phyloP scores from a whole-genome alignment of 1,284 basidiomycete genomes.

The Albatrellus sp. region DNA sequence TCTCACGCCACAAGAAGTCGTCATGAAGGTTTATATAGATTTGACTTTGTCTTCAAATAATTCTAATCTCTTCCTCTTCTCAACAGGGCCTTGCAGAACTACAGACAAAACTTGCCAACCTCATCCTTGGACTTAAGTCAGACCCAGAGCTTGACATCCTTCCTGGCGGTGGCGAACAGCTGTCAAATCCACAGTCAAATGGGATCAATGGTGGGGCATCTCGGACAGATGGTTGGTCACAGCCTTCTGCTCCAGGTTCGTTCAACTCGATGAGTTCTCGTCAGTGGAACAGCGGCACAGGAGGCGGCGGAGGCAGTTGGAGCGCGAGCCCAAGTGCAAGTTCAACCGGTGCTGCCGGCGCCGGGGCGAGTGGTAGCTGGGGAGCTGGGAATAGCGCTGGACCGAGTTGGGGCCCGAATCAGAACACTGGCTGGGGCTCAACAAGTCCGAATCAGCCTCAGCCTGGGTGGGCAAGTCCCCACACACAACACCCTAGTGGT shows the following conservation, averaged over 20 bases:
- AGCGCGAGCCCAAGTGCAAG: constrained; percentile 15
- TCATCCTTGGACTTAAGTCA: constrained; percentile 63
- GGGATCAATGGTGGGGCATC: constrained; percentile 8
- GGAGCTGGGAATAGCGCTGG: constrained; percentile 13
- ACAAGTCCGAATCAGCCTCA: constrained; percentile 26
- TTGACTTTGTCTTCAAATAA: not conserved
- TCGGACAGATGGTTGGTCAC: constrained; percentile 6
- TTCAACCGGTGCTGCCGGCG: constrained; percentile 10
- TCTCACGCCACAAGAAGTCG: constrained; percentile 77
- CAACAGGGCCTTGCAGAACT: constrained; percentile 68
- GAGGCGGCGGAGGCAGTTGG: constrained; percentile 22
- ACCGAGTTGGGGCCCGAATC: constrained; percentile 4
- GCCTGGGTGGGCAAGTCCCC: constrained; percentile 26
- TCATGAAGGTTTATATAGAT: constrained; percentile 51
- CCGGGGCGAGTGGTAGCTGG: too few species aligned
- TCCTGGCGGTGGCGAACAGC: constrained; percentile 11
- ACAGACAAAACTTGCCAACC: constrained; percentile 70
- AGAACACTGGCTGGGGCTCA: constrained; percentile 17
- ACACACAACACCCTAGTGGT: constrained; percentile 23
- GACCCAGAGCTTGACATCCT: constrained; percentile 41
- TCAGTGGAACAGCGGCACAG: constrained; percentile 23
- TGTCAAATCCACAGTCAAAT: not conserved
- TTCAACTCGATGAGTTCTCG: not conserved
- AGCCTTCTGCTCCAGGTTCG: not conserved
- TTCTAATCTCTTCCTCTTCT: not conserved